Conservation (phyloP, 345 rosid genomes). For the Zanthoxylum bungeanum region DNA sequence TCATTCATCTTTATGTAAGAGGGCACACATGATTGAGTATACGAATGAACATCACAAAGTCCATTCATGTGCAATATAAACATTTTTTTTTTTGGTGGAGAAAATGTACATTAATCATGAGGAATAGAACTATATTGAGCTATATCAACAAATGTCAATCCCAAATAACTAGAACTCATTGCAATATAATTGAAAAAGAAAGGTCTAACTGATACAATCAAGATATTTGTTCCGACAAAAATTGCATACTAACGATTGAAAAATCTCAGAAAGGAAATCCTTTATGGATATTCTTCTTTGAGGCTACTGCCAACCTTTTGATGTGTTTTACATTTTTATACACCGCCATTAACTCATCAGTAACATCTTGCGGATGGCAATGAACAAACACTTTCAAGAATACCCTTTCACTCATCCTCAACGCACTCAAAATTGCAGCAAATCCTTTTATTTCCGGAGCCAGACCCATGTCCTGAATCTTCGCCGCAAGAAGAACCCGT, state of each 20-base stretch:
- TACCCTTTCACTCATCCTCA: slow-evolving; percentile 68
- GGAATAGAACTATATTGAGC: neutral
- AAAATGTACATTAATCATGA: no score
- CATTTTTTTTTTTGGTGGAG: no score
- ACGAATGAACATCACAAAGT: neutral
- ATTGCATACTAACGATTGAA: neutral
- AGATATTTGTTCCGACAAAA: neutral
- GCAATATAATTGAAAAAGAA: neutral
- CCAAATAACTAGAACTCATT: neutral
- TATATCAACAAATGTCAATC: neutral
- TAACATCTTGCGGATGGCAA: slow-evolving; percentile 57
- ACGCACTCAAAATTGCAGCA: slow-evolving; percentile 32
- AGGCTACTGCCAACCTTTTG: slow-evolving; percentile 63
- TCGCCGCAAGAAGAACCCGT: slow-evolving; percentile 46
- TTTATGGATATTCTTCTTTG: slow-evolving; percentile 39
- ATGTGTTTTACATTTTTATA: slow-evolving; percentile 42
- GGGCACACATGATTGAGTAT: no score
- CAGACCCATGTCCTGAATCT: slow-evolving; percentile 62
- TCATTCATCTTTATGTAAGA: neutral
- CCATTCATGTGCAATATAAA: neutral
- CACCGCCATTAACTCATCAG: slow-evolving; percentile 48
- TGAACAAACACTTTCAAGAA: slow-evolving; percentile 52
- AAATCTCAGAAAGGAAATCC: slow-evolving; percentile 69
- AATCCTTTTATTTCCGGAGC: slow-evolving; percentile 40
- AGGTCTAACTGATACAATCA: neutral